Base-by-base conservation (phyloP, 2,329 filamentous ascomycete species). In the Talaromyces sp. region DNA sequence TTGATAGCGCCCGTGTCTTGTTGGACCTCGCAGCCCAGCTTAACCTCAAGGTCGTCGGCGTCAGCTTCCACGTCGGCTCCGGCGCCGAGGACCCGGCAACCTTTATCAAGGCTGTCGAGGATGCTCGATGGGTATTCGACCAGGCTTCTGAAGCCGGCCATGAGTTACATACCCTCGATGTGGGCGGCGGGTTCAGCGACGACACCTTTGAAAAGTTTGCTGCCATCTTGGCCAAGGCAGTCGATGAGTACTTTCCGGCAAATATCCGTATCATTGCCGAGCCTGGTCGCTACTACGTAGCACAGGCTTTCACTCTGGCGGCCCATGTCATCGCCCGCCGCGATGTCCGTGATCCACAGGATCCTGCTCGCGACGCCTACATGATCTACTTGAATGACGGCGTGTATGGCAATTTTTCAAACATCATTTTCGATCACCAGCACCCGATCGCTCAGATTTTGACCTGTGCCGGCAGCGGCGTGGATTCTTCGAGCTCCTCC, bases 351-450 rank as follows among this genome's bases (percentile, higher is more conserved):
- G 87, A 93, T 70, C 86, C 89, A 4, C 80, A 80, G 43, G 72
- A 73, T 53, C 68, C 71, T 3, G 67, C 68, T 17, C 68, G 69
- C 7, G 69, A 68, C 63, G 90, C 88, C 67, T 97, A 96, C 82
- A 99, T 98, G 95, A 80, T 97, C 53, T 99, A 99, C 75, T 81
- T 98, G 74, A 99, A 99, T 73, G 95, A 99, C 68, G 95, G 95
- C 29, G 89, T 98, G 58, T 99, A 99, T 72, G 95, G 95, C 70
- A 98, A 98, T 80, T 98, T 99, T 73, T 96, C 91, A 66, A 96
- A 92, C 85, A 98, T 98, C 83, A 96, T 98, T 82, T 99, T 97
- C 75, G 95, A 98, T 72, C 95, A 98, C 77, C 95, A 99, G 82
- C 85, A 96, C 70, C 95, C 95, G 1, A 78, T 89, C 52, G 91